These are phyloP conservation scores for Blastomyces percursus DNA, from an alignment of 2,329 filamentous ascomycete genomes.

Conservation along the genomic window DNA sequence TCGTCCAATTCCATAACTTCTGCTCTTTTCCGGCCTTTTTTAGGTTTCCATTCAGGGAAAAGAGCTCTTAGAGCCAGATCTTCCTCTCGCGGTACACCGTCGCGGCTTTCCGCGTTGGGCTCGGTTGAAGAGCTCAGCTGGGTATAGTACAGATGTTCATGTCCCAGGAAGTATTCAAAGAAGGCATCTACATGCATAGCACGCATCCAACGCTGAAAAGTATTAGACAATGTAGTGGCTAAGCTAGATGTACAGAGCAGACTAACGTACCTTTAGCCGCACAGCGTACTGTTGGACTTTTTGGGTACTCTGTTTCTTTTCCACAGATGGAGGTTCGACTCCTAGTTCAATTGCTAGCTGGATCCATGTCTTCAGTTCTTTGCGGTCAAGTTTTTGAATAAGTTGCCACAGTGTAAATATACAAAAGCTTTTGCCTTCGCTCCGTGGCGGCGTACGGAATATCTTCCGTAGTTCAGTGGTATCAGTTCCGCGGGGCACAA, in stretches of 20 bases:
- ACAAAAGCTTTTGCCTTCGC: constrained; percentile 76
- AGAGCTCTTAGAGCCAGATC: constrained; percentile 78
- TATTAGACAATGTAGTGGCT: not conserved
- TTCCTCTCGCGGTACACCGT: constrained; percentile 75
- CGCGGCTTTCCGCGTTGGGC: constrained; percentile 55
- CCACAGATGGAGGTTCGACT: constrained; percentile 69
- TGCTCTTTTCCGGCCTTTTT: constrained; percentile 51
- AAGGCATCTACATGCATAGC: constrained; percentile 93
- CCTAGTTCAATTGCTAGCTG: constrained; percentile 79
- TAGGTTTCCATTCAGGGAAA: constrained; percentile 60
- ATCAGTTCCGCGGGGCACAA: constrained; percentile 56
- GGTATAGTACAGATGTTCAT: constrained; percentile 67
- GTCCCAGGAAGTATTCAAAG: constrained; percentile 76
- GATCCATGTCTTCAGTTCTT: constrained; percentile 87
- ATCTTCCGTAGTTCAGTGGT: constrained; percentile 59
- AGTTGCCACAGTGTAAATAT: constrained; percentile 67
- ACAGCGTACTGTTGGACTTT: constrained; percentile 95
- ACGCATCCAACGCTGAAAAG: constrained; percentile 75
- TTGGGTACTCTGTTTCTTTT: constrained; percentile 79
- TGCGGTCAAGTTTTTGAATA: constrained; percentile 64
- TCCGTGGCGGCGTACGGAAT: constrained; percentile 71
- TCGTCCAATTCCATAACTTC: constrained; percentile 51
- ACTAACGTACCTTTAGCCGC: constrained; percentile 61
- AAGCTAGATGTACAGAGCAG: not conserved
- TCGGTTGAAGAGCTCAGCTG: constrained; percentile 57